Base-by-base conservation (phyloP, 768 basidiomycete genomes). In the Lactarius evosmus region DNA sequence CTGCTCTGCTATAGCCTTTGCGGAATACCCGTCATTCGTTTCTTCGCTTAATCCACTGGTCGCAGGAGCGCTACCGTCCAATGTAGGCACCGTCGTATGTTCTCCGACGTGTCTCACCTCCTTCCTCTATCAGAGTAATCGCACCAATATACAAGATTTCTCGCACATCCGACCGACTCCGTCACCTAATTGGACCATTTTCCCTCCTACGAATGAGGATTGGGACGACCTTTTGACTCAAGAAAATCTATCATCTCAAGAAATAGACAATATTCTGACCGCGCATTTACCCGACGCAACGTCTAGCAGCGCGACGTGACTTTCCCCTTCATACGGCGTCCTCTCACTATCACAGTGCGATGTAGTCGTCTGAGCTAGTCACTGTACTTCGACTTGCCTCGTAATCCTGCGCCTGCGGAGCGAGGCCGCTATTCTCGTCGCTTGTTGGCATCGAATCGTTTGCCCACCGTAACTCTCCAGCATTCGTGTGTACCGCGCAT, bases 91-190 rank as follows among this genome's bases (percentile, higher is more conserved):
- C 9, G 22, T n/a, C 49, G 11, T 44, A 25, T 51, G 38, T 53
- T 34, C 27, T 32, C 44, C 36, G 54, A 60, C 54, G 27, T 46
- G 57, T 32, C 56, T 30, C 33, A 50, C n/a, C 7, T 30, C 8
- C 50, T 79, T 27, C 46, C 7, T 40, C 19, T 6, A 25, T 76
- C 50, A 72, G 40, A 77, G 72, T 65, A 78, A 79, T 25, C 74
- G 80, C 60, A 70, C 80, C n/a, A 65, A 78, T 2, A 84, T 93
- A 19, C 89, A 89, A 70, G 93, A 95, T 67, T 95, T 95, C 71
- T 90, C 91, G 22, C 92, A 94, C 73, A 89, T 94, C 63, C 79
- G 85, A 34, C 70, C 81, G 5, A 85, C 88, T 1, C 85, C 84
- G 0, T 95, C 93, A 4, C 91, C 93, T 11, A 85, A 95, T 73